Evolutionary conservation across 352 stramenopile genomes (phyloP).

Genomic region (Pythium aquatile): DNA sequence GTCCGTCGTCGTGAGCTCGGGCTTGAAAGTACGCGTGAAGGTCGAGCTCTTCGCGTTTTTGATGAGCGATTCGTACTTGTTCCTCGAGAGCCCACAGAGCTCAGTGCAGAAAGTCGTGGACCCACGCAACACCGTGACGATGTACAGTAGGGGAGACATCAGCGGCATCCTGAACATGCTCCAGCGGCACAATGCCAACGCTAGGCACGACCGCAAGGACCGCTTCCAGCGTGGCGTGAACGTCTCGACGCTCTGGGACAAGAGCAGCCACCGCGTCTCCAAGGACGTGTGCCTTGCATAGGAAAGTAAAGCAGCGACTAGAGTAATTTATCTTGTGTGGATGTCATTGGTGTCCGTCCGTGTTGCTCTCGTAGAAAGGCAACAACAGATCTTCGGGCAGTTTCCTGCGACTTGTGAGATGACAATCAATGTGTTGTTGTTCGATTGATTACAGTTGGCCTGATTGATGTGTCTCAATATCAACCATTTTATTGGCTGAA

Average conservation of each 20-base stretch:
- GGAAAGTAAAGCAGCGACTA: not conserved
- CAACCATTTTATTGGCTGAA: slow-evolving; percentile 12
- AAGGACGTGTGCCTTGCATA: not conserved
- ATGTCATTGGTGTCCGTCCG: too few relatives aligned
- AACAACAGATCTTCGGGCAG: not conserved
- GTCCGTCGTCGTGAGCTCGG: slow-evolving; percentile 1
- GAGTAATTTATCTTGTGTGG: not conserved
- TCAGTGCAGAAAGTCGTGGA: slow-evolving; percentile 16
- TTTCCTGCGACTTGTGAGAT: not conserved
- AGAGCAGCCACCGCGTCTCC: not conserved
- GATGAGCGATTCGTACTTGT: slow-evolving; percentile 22
- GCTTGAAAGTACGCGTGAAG: slow-evolving; percentile 3
- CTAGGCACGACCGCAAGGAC: slow-evolving; percentile 21
- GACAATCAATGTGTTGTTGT: not conserved
- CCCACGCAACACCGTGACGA: slow-evolving; percentile 14
- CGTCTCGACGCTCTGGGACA: slow-evolving; percentile 12
- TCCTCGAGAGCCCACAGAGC: slow-evolving; percentile 11
- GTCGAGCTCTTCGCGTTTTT: slow-evolving; percentile 24
- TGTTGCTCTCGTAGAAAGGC: not conserved
- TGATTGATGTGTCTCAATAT: slow-evolving; percentile 13
- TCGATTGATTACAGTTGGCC: not conserved
- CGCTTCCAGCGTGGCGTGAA: slow-evolving; percentile 21
- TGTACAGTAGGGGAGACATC: slow-evolving; percentile 14
- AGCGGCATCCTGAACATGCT: slow-evolving; percentile 7
- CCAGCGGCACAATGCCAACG: slow-evolving; percentile 12